Evolutionary conservation across 768 basidiomycete genomes (phyloP), one percentile per base, ranked within the genome.

Genomic region (Strobilomyces confusus): DNA sequence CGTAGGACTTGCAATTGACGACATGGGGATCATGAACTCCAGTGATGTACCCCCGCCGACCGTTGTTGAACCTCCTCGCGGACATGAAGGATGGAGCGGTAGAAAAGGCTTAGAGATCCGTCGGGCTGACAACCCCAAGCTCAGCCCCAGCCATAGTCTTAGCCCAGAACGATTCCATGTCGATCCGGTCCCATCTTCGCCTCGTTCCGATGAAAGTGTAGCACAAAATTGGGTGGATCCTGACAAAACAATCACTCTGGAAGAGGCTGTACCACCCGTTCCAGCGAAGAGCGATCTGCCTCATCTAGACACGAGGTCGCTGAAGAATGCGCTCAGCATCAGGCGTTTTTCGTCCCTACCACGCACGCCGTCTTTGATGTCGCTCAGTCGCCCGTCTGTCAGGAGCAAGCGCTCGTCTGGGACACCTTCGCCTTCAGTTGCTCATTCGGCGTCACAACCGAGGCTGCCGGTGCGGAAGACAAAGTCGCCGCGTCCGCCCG

Each of bases 281-380:
- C 69, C 72, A 29, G 60, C 64, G 17, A 64, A 63, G 48, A 66
- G 63, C 17, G 62, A 65, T 42, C 52, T 56, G 42, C 58, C 59
- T 41, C 36, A 46, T 37, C 44, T 64, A 42, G 66, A 70, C 20
- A 58, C 55, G 14, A 70, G 55, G 49, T 54, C 47, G 12, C 14
- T 58, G 49, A 72, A 62, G 59, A 66, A 58, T 23, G 57, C 67
- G 5, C 54, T 70, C 17, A 66, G 64, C 48, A 55, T 74, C 30
- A 80, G 77, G 55, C 74, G 76, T 29, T 77, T 75, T 56, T 78
- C 78, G 9, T 75, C 87, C 5, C 72, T 89, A 47, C 85, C 88
- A 6, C 80, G 84, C 30, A 81, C 86, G 8, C 85, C 87, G 7
- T 87, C 86, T 25, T 56, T 76, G n/a, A 74, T 79, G 41, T 80